These are phyloP conservation scores for Filosporella fistucella DNA, from an alignment of 495 filamentous ascomycete genomes.

Conservation along the genomic window DNA sequence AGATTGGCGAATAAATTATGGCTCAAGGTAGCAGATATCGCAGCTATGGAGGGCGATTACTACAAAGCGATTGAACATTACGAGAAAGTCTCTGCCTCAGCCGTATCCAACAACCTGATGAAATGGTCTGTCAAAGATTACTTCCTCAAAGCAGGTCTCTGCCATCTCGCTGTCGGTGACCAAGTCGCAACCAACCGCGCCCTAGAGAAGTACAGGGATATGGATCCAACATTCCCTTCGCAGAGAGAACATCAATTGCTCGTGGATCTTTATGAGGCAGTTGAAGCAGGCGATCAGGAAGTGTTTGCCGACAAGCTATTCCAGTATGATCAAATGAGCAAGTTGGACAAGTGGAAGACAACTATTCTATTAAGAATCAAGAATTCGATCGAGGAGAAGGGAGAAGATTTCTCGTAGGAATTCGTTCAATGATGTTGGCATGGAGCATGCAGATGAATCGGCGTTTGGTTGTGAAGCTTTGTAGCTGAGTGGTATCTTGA, in stretches of 20 bases:
- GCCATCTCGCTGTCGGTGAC: slow-evolving; percentile 72
- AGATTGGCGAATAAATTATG: slow-evolving; percentile 86
- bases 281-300: slow-evolving; percentile 72
- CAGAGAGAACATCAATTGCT: slow-evolving; percentile 78
- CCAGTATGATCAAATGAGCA: slow-evolving; percentile 82
- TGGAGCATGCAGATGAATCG: no score
- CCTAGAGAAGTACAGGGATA: slow-evolving; percentile 73
- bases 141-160: slow-evolving; percentile 85
- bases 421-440: no score
- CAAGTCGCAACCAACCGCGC: slow-evolving; percentile 71
- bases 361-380: slow-evolving; percentile 79
- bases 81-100: slow-evolving; percentile 70
- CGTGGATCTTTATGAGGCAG: slow-evolving; percentile 62
- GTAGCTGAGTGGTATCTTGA: no score
- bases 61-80: slow-evolving; percentile 73
- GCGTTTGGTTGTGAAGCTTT: slow-evolving; percentile 13
- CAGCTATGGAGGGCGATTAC: slow-evolving; percentile 76
- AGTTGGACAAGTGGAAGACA: slow-evolving; percentile 94
- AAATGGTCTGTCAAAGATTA: slow-evolving; percentile 91
- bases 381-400: slow-evolving; percentile 69
- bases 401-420: slow-evolving; percentile 71
- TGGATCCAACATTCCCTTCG: slow-evolving; percentile 70
- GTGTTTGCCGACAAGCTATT: slow-evolving; percentile 80
- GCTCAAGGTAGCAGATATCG: slow-evolving; percentile 83
- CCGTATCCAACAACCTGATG: slow-evolving; percentile 77